phyloP scores from a whole-genome alignment of 805 yeast species.

The Ogataea corticis region DNA sequence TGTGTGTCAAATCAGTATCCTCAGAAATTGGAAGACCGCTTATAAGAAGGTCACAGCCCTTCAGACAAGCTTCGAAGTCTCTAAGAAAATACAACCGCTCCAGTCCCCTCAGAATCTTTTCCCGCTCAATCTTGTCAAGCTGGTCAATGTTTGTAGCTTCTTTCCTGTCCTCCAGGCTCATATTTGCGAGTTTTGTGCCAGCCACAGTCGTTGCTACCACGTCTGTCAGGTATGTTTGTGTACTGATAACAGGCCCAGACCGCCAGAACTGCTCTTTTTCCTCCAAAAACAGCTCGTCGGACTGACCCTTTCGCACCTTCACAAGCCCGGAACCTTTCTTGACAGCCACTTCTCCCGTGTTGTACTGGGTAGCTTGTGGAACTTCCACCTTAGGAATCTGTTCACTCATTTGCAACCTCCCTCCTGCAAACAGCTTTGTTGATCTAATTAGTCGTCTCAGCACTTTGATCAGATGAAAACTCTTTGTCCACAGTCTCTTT shows the following conservation, averaged over 20 bases:
- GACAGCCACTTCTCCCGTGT: slow-evolving; percentile 44
- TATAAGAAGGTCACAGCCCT: slow-evolving; percentile 39
- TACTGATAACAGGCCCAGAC: slow-evolving; percentile 60
- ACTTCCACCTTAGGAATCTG: neutral
- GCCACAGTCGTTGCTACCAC: neutral
- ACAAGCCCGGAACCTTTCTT: slow-evolving; percentile 47
- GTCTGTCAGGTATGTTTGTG: slow-evolving; percentile 41
- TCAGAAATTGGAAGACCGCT: slow-evolving; percentile 26
- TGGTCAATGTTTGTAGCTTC: slow-evolving; percentile 29
- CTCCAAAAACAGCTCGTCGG: slow-evolving; percentile 57
- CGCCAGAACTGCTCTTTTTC: slow-evolving; percentile 53
- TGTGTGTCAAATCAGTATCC: slow-evolving; percentile 28
- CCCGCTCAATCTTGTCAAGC: slow-evolving; percentile 54
- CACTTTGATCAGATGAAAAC: neutral
- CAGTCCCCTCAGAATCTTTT: slow-evolving; percentile 54
- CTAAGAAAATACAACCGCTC: slow-evolving; percentile 62
- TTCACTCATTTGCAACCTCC: slow-evolving; percentile 4
- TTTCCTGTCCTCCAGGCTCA: slow-evolving; percentile 15
- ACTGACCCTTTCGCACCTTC: slow-evolving; percentile 65
- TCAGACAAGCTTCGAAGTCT: slow-evolving; percentile 52
- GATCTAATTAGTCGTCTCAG: neutral
- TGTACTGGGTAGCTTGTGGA: slow-evolving; percentile 21
- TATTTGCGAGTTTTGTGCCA: neutral
- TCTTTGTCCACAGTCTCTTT: neutral
- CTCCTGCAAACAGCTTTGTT: neutral